Evolutionary conservation across 106 monocot genomes (phyloP), one percentile per base, ranked within the genome.

Genomic region (Iris macrosiphon): DNA sequence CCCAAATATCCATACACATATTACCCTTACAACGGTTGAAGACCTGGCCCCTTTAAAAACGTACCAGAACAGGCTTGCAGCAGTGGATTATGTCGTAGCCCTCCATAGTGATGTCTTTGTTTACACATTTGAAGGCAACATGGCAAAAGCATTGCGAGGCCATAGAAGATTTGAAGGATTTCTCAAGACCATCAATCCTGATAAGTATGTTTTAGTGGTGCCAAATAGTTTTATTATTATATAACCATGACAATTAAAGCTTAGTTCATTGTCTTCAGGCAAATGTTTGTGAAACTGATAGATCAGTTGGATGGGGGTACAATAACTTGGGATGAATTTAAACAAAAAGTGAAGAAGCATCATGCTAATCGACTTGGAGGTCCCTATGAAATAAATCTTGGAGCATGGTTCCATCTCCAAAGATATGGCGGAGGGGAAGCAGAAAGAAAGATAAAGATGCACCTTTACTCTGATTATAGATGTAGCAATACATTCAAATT

Each of bases 81-180:
- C 67, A 0, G 10, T 78, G 3, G 78, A 78, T 31, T 68, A 72
- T 17, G 35, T 78, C 15, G 67, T 78, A 4, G 72, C 78, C 4
- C 40, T 71, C 16, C 24, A 55, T 21, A 78, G 78, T 30, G 67
- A 78, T 26, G 78, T 72, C 0, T 78, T 72, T 24, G 62, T 78
- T 7, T 78, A 78, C 17, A 78, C 72, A 6, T 62, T 68, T n/a
- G 72, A 78, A 40, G 72, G 78, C 1, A 78, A 72, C 32, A 72
- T 78, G 72, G 78, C 72, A 0, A 78, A 67, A 50, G 72, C 72
- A 1, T 66, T 78, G 31, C 56, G 62, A 18, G 72, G 72, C 14
- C 78, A 78, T 30, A 50, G 68, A 40, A 52, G 59, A 52, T 69
- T 69, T 22, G 57, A 73, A 38, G 72, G 72, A 16, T 78, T 78